Base-by-base conservation (phyloP, 1,284 basidiomycete genomes). In the Cerioporus squamosus region DNA sequence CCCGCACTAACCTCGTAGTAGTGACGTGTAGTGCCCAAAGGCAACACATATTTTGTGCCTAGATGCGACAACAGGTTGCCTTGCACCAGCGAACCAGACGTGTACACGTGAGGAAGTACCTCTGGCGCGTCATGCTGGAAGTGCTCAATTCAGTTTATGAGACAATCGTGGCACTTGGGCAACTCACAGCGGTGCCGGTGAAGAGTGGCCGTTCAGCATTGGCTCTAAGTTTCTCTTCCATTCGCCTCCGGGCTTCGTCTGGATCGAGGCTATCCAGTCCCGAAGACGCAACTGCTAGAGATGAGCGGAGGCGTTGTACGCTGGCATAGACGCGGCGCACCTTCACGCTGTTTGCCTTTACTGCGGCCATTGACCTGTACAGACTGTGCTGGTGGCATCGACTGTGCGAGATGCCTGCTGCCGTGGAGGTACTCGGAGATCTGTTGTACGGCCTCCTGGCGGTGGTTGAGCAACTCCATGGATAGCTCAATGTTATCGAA, bases 81-180 rank as follows among this genome's bases (percentile, higher is more conserved):
- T 59, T 86, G 83, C 2, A 73, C 80, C 48, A 79, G 78, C 2
- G 79, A 76, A 17, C 83, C 77, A 3, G 93, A 89, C 2, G 91
- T 89, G 71, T 97, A 99, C 14, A 99, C 92, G 74, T 99, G 88
- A 0, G 97, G 97, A 46, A 98, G 85, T 18, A 84, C 73, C 66
- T 92, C 88, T 2, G 84, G 78, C 18, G 82, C 77, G 70, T 84
- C 74, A 79, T 91, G 70, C 64, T 71, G 44, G 52, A 0, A 61
- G 55, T 44, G 10, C 31, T 15, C 48, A 14, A 33, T 2, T 61
- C 43, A 49, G 40, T 29, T 6, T 33, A 6, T 5, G 12, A 17
- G 6, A 23, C 26, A 15, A 18, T 15, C 66, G 48, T 63, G 66
- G 23, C 15, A 14, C 26, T 12, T 20, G 12, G 15, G 66, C 60